Evolutionary conservation across 2,329 filamentous ascomycete genomes (phyloP).

Genomic region (Aureobasidium lini): DNA sequence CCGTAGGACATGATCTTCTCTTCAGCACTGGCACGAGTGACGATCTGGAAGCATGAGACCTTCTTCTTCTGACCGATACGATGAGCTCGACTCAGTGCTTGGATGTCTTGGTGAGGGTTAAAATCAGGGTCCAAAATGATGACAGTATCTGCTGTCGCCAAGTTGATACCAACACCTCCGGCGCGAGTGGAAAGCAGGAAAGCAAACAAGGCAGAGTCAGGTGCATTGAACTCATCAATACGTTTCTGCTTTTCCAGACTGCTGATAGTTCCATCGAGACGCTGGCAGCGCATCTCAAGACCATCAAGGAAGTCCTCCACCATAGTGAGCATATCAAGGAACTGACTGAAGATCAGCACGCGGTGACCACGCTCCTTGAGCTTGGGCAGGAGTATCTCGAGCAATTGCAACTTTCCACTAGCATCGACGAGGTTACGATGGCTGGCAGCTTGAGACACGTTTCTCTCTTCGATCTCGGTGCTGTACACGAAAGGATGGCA

Average conservation of each 20-base stretch:
- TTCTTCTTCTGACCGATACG: constrained; percentile 95
- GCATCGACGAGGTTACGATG: constrained; percentile 84
- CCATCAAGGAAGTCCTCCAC: constrained; percentile 84
- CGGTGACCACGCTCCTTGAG: constrained; percentile 78
- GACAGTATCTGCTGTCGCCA: constrained; percentile 93
- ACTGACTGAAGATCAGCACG: constrained; percentile 93
- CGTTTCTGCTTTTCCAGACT: constrained; percentile 85
- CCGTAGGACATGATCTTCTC: constrained; percentile 96
- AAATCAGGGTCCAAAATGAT: constrained; percentile 97
- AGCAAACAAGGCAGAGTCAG: constrained; percentile 73
- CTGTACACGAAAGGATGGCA: constrained; percentile 97
- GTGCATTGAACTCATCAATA: constrained; percentile 89
- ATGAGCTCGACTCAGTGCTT: constrained; percentile 88
- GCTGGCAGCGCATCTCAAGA: constrained; percentile 63
- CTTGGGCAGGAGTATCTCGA: constrained; percentile 81
- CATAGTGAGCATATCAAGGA: constrained; percentile 77
- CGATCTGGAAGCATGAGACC: constrained; percentile 89
- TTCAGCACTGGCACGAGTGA: constrained; percentile 81
- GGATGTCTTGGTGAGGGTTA: constrained; percentile 96
- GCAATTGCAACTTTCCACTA: constrained; percentile 76
- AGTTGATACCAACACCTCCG: constrained; percentile 93
- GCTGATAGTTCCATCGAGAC: constrained; percentile 77
- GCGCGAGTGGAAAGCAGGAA: constrained; percentile 91
- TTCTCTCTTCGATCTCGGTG: constrained; percentile 77
- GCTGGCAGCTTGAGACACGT: constrained; percentile 51